Conservation (phyloP, 2,329 filamentous ascomycete species). For the Colletotrichum acutatum region DNA sequence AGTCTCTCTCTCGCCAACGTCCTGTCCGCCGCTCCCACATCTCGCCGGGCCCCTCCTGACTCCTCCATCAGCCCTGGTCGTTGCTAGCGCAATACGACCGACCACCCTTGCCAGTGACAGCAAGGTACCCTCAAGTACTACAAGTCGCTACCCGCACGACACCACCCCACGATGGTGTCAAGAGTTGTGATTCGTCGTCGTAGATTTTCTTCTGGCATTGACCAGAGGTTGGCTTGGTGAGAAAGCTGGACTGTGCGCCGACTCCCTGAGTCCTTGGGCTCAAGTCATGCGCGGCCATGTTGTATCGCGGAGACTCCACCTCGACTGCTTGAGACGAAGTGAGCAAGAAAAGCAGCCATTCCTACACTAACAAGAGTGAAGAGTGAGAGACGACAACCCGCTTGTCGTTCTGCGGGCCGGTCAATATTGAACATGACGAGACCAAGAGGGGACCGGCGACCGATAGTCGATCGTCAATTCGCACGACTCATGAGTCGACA, state of each 20-base stretch:
- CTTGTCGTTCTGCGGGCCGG: not conserved
- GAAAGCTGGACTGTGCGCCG: conserved; percentile 25
- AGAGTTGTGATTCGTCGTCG: conserved; percentile 22
- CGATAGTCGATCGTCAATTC: conserved; percentile 4
- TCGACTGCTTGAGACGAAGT: not conserved
- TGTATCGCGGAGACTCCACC: conserved; percentile 29
- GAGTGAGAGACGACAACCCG: not conserved
- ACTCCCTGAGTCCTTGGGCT: conserved; percentile 6
- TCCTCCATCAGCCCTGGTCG: conserved; percentile 31
- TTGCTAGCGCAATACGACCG: conserved; percentile 26
- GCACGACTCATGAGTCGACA: conserved; percentile 24
- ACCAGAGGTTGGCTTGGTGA: conserved; percentile 10
- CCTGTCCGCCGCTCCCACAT: not conserved
- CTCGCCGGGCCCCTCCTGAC: not conserved
- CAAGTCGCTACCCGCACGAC: conserved; percentile 13
- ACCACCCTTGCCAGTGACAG: conserved; percentile 13
- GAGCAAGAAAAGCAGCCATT: not conserved
- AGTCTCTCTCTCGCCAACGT: not conserved
- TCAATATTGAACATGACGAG: not conserved
- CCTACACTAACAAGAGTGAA: not conserved
- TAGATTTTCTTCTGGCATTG: conserved; percentile 20
- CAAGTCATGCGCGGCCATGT: conserved; percentile 23
- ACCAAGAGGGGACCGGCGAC: conserved; percentile 22
- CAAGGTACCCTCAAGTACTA: conserved; percentile 23
- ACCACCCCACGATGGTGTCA: conserved; percentile 13